Evolutionary conservation across 2,329 filamentous ascomycete species (phyloP), one percentile per base, ranked within the genome.

Genomic region (Stemphylium beticola): DNA sequence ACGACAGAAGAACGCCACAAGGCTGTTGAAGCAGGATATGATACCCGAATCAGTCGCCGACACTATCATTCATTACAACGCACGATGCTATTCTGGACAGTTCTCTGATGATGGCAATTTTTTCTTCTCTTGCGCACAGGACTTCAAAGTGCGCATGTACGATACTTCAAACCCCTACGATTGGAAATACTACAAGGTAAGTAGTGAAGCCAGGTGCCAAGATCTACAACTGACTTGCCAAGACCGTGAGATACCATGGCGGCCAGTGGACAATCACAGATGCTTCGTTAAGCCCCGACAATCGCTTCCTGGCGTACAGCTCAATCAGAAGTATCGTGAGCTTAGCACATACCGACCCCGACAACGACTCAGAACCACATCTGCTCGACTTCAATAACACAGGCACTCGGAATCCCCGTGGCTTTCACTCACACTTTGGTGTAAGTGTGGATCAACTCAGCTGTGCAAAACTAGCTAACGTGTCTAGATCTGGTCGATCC

Each of bases 61-160:
- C 70, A 90, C 90, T 68, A 90, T 96, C 57, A 88, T 98, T 58
- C 90, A 96, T 67, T 96, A 93, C 71, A 86, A 93, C 50, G 84
- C 88, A 4, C 87, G 91, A 36, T 93, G 95, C 48, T 98, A 98
- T 71, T 96, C 92, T 3, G 95, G 95, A 1, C 93, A 98, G 72
- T 99, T 98, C 73, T 96, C 92, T 0, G 91, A 96, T 61, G 95
- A 99, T 66, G 95, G 95, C 22, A 96, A 96, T 75, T 98, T 98
- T 79, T 98, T 97, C 79, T 98, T 93, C 72, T 88, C 89, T 5
- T 95, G 90, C 68, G 90, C 89, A 9, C 92, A 97, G 75, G 93
- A 98, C 75, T 96, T 96, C 78, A 89, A 87, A 64, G 92, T 99
- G 9, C 89, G 93, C 48, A 93, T 99, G 91, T 99, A 98, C 76